phyloP scores from a whole-genome alignment of 2,329 filamentous ascomycete species.

The Lachnellula willkommii region DNA sequence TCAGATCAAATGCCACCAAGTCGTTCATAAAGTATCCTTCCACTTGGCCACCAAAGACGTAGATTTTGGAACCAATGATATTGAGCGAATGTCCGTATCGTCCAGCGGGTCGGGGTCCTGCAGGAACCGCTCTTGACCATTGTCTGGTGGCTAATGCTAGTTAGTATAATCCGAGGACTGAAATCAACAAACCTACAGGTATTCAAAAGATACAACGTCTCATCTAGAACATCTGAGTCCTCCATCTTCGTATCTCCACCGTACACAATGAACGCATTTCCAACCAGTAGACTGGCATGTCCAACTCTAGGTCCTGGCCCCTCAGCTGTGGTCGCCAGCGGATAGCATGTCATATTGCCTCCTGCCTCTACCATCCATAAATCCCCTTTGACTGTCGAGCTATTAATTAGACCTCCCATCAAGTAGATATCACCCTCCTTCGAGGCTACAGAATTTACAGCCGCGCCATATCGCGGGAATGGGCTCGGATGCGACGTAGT shows the following conservation, averaged over 20 bases:
- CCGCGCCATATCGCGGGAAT: slow-evolving; percentile 94
- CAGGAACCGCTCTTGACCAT: slow-evolving; percentile 91
- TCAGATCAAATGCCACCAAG: slow-evolving; percentile 88
- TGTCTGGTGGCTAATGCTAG: slow-evolving; percentile 73
- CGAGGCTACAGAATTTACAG: slow-evolving; percentile 85
- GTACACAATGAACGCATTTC: slow-evolving; percentile 98
- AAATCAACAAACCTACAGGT: slow-evolving; percentile 67
- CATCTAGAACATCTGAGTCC: slow-evolving; percentile 83
- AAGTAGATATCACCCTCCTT: slow-evolving; percentile 97
- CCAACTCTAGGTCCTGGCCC: slow-evolving; percentile 93
- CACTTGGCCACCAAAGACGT: slow-evolving; percentile 94
- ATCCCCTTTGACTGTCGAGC: slow-evolving; percentile 92
- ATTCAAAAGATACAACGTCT: slow-evolving; percentile 93
- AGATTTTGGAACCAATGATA: slow-evolving; percentile 94
- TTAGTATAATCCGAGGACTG: slow-evolving; percentile 15
- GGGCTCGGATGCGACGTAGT: slow-evolving; percentile 76
- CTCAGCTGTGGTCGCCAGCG: slow-evolving; percentile 84
- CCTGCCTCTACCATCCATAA: slow-evolving; percentile 96
- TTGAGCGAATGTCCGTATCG: slow-evolving; percentile 96
- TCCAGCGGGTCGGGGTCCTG: slow-evolving; percentile 77
- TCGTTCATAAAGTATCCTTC: slow-evolving; percentile 99
- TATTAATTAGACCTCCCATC: slow-evolving; percentile 95
- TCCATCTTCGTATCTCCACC: slow-evolving; percentile 97
- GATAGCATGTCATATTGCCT: slow-evolving; percentile 82
- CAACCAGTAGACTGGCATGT: slow-evolving; percentile 87